Conservation (phyloP, 768 basidiomycete genomes). For the Lactarius vividus region DNA sequence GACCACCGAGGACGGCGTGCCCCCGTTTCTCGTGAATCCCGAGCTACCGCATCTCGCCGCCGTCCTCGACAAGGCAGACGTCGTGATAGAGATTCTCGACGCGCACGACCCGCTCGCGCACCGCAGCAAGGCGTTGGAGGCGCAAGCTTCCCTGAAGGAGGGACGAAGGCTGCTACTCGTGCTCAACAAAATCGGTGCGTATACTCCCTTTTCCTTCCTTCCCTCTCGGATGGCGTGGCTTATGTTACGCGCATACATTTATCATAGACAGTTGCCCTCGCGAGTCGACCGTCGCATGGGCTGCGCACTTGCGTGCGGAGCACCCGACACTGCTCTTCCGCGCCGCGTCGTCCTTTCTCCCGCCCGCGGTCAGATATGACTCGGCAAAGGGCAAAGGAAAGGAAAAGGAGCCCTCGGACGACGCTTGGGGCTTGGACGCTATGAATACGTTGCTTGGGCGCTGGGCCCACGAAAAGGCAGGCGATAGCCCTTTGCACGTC, state of each 20-base stretch:
- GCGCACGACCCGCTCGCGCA: constrained; percentile 77
- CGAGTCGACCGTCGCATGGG: constrained; percentile 73
- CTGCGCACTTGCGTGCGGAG: constrained; percentile 52
- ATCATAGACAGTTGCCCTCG: constrained; percentile 73
- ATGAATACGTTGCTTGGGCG: constrained; percentile 44
- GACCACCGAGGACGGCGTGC: constrained; percentile 40
- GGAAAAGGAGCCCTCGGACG: constrained; percentile 46
- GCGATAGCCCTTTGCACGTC: constrained; percentile 54
- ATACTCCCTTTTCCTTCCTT: background rate
- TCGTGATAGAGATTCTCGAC: constrained; percentile 78
- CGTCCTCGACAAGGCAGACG: constrained; percentile 75
- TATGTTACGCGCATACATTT: background rate
- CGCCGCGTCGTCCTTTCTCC: constrained; percentile 65
- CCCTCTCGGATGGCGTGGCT: constrained; percentile 11
- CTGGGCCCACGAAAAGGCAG: constrained; percentile 47
- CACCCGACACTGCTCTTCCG: constrained; percentile 72
- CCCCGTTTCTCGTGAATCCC: constrained; percentile 55
- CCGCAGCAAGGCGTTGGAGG: constrained; percentile 63
- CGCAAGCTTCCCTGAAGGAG: constrained; percentile 41
- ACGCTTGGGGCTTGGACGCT: constrained; percentile 65
- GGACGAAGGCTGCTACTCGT: constrained; percentile 60
- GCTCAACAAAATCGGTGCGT: constrained; percentile 84
- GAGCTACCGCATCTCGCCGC: constrained; percentile 59
- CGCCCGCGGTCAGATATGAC: constrained; percentile 33
- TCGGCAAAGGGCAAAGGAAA: constrained; percentile 39